Evolutionary conservation across 129 eudicot genomes (phyloP), one percentile per base, ranked within the genome.

Genomic region (Kitagawia praeruptora): DNA sequence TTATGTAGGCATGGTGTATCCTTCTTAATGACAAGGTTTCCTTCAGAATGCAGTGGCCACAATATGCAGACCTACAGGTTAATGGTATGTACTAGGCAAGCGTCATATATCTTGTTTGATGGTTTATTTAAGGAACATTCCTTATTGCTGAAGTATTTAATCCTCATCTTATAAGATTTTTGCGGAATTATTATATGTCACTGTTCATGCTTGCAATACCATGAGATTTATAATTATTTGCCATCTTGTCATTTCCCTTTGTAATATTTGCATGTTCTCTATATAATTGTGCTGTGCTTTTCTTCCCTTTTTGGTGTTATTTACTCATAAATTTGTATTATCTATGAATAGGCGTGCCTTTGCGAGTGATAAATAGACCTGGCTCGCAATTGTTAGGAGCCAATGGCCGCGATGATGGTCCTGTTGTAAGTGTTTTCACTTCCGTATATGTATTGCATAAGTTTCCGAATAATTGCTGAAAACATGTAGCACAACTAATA

Each of bases 321-420:
- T 53, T 38, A 19, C 69, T 45, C 8, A 13, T 67, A 25, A 76
- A 76, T 61, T 61, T 64, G 49, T 63, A 28, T 45, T 2, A 54
- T 78, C 46, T 69, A 48, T 4, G 34, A 46, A 80, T 81, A 93
- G 98, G 92, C 53, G 83, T 91, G 78, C 89, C 96, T 13, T 86
- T 93, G 82, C 89, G 94, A 80, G 94, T 87, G 16, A 87, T 89
- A 71, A 91, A 87, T 83, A 93, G 98, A 86, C 98, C 94, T 21
- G 98, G 90, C 71, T 88, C 98, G 10, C 98, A 93, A 79, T 71
- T 93, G 85, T 79, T 93, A 71, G 98, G 98, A 77, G 91, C 93
- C 67, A 93, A 93, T 86, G 98, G 98, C 53, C 94, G 98, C 19
- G 98, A 93, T 89, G 97, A 93, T 84, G 98, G 98, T 37, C 90